Conservation (phyloP, 305 asterid species). For the Euphrasia arctica region DNA sequence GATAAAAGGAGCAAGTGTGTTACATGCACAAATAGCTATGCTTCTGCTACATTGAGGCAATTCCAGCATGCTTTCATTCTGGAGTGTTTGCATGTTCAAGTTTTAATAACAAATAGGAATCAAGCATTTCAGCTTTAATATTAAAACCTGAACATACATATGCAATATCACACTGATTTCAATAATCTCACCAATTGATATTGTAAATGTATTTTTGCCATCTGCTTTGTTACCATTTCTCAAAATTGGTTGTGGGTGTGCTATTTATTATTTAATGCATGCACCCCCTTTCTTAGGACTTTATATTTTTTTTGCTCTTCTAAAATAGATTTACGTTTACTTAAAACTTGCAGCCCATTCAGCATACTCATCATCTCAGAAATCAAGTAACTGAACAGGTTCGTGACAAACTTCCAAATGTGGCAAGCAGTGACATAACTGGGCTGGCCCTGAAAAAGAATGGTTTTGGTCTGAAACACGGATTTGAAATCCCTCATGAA, state of each 20-base stretch:
- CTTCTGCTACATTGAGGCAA: background rate
- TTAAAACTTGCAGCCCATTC: conserved; percentile 45
- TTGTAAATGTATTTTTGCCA: background rate
- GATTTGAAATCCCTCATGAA: conserved; percentile 30
- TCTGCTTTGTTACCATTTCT: background rate
- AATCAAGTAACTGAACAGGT: conserved; percentile 44
- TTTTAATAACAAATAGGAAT: background rate
- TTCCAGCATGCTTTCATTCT: background rate
- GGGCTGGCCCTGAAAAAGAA: conserved; percentile 51
- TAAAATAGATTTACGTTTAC: conserved; percentile 15
- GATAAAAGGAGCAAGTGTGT: background rate
- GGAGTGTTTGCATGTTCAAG: background rate
- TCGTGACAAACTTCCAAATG: conserved; percentile 39
- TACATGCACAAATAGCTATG: too few relatives aligned
- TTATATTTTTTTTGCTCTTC: background rate
- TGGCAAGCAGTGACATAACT: conserved; percentile 32
- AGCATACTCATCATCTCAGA: conserved; percentile 41
- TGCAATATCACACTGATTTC: background rate
- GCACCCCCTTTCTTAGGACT: background rate
- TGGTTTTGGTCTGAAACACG: conserved; percentile 50
- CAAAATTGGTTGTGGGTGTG: background rate
- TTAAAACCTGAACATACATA: background rate
- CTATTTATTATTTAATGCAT: background rate
- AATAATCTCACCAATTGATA: background rate
- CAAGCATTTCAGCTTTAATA: background rate